Percentiles rank a stretch among this genome's conserved stretches.
phyloP scores from a whole-genome alignment of 2,329 filamentous ascomycete species.

The Juglanconis juglandina region DNA sequence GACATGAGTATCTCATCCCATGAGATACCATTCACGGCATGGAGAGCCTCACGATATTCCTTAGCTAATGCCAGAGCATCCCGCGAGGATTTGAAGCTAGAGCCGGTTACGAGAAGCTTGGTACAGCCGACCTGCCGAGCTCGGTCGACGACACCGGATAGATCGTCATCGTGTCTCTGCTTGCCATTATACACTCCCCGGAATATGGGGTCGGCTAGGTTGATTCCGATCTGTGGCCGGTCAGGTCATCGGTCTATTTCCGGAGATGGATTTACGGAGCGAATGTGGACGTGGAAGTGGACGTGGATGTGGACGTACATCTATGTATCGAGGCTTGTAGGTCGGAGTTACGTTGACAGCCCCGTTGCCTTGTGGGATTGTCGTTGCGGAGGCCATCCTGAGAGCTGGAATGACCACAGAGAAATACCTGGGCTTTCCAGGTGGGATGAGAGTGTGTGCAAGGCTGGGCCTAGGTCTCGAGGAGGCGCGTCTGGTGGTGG shows the following conservation, averaged over 20 bases:
- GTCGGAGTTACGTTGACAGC: slow-evolving; percentile 2
- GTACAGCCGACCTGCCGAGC: slow-evolving; percentile 74
- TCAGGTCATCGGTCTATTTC: slow-evolving; percentile 8
- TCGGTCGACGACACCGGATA: slow-evolving; percentile 72
- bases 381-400: slow-evolving; percentile 20
- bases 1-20: not conserved
- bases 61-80: slow-evolving; percentile 71
- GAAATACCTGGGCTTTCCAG: not conserved
- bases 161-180: slow-evolving; percentile 69
- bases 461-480: not conserved
- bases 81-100: slow-evolving; percentile 73
- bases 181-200: slow-evolving; percentile 80
- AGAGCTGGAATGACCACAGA: not conserved
- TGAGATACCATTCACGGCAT: slow-evolving; percentile 6
- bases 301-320: slow-evolving; percentile 44
- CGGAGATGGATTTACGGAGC: slow-evolving; percentile 5
- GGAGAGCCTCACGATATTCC: slow-evolving; percentile 62
- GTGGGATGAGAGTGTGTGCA: not conserved
- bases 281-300: too few relatives aligned
- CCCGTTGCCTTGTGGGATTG: slow-evolving; percentile 1
- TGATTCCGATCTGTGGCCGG: slow-evolving; percentile 73
- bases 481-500: not conserved
- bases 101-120: slow-evolving; percentile 92
- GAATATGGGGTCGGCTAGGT: slow-evolving; percentile 90
- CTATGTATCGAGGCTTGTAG: slow-evolving; percentile 56